Evolutionary conservation across 2,329 filamentous ascomycete genomes (phyloP), one percentile per base, ranked within the genome.

Genomic region (Colletotrichum cordylinicola): DNA sequence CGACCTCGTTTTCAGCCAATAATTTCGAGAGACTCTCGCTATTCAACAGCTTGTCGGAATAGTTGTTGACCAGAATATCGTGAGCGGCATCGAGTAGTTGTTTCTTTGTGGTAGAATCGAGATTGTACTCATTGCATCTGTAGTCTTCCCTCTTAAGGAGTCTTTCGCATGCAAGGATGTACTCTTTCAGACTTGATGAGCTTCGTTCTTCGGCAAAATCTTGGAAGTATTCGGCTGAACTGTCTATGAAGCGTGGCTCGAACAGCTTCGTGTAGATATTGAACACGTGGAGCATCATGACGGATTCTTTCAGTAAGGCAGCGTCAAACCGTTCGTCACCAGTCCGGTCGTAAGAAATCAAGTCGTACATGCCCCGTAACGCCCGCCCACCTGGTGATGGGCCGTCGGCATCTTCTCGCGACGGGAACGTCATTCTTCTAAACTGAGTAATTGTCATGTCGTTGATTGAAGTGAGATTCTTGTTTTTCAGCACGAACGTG

Each of bases 261-360:
- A 99, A 98, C 16, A 91, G 88, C 75, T 90, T 93, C 1, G 90
- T 91, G 83, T 98, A 99, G 5, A 96, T 91, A 70, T 93, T 92
- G 61, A 98, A 90, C n/a, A 96, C 91, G 79, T 98, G 93, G 77
- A 98, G 90, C 91, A 98, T 95, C 74, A 92, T 91, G 67, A 98
- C 91, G 1, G 94, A 90, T 72, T 95, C 92, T 78, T 91, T 92
- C 68, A 98, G 91, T n/a, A 96, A 85, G 4, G 85, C 84, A 1
- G 90, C 84, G 78, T 95, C 91, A 78, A 94, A 92, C 1, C 90
- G 79, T 81, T 85, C 79, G 72, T 89, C 84, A 82, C 87, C 88
- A 52, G 85, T 87, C 67, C 97, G 92, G 82, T 98, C 95, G 58
- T 90, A 90, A 35, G 93, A 88, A 18, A 98, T 90, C 58, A 98